Base-by-base conservation (phyloP, 2,329 filamentous ascomycete species). In the Fusarium pseudograminearum region DNA sequence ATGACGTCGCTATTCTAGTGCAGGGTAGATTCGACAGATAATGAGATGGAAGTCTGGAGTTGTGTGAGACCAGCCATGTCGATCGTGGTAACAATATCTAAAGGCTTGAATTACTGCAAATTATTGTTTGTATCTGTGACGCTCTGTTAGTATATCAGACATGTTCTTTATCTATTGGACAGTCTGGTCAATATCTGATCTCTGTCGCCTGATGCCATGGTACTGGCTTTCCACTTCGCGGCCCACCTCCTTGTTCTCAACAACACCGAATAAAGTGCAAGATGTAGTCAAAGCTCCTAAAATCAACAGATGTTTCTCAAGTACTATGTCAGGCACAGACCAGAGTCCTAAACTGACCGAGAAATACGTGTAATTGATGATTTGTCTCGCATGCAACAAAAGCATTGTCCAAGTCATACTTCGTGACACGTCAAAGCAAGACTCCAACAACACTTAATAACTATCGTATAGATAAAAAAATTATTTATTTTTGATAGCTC, bases 1-100 rank as follows among this genome's bases (percentile, higher is more conserved):
- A 63, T 71, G 67, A 61, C 67, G 63, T 70, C 40, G 58, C 34
- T 5, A 24, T 16, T 46, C n/a, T 53, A 18, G 44, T 68, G 20
- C 9, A 70, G 67, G 67, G 67, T 70, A 70, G 24, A 16, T 31
- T 40, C 3, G 16, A 42, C 22, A 14, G 30, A 55, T 4, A 52
- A 52, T 26, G 31, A 42, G 7, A 33, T n/a, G 6, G 18, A 34
- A 45, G 14, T n/a, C 22, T 30, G 12, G 18, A 15, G 9, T 6
- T 30, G 30, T 5, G 10, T 12, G 22, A 33, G 12, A 15, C 36
- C 4, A 40, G n/a, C n/a, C 7, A 40, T 5, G 10, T 33, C 5
- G 6, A 11, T 50, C 20, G 5, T 15, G 14, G 15, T 28, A 6
- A 5, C 1, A 3, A 30, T 22, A 18, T 52, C 7, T 8, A 14